Base-by-base conservation (phyloP, 768 basidiomycete species). In the Sutorius australiensis region DNA sequence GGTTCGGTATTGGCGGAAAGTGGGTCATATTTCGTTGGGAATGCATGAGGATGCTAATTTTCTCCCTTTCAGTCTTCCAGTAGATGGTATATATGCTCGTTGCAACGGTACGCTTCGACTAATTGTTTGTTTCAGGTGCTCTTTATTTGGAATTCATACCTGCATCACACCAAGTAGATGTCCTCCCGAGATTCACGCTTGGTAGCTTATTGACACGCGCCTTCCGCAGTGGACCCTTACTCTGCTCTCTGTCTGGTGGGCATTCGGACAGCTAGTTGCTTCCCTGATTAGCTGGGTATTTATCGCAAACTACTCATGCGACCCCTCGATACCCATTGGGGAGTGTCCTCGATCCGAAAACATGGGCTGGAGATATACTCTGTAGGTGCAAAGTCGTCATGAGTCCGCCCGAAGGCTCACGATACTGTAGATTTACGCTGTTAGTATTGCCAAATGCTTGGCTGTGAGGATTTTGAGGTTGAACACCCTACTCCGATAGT, bases 351-450 rank as follows among this genome's bases (percentile, higher is more conserved):
- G 74, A 53, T 69, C 67, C 0, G 67, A 74, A 55, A 84, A 84
- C 56, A 80, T 79, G 75, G 83, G 83, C 11, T 84, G 82, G 82
- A 71, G 82, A 64, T 83, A 82, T 61, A 74, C 75, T 19, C 66
- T 78, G 73, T 80, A 65, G 2, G 62, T 58, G 11, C 17, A 30
- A 54, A 9, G 4, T 0, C 33, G 31, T 24, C 16, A 17, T 32
- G 2, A 24, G 9, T 4, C 16, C 37, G 34, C 36, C 42, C 48
- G 17, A 36, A 33, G 4, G 31, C 16, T 58, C 31, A 60, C 33
- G 5, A 2, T 16, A 16, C 42, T 40, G 27, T 51, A 77, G 76
- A 39, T 73, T 70, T 57, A 73, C 70, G n/a, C 62, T 78, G 77
- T 77, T 50, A 61, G 72, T 54, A 17, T 53, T 6, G 11, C 4